These are phyloP conservation scores for Silene uniflora DNA, from an alignment of 148 eudicot species.

Conservation along the genomic window DNA sequence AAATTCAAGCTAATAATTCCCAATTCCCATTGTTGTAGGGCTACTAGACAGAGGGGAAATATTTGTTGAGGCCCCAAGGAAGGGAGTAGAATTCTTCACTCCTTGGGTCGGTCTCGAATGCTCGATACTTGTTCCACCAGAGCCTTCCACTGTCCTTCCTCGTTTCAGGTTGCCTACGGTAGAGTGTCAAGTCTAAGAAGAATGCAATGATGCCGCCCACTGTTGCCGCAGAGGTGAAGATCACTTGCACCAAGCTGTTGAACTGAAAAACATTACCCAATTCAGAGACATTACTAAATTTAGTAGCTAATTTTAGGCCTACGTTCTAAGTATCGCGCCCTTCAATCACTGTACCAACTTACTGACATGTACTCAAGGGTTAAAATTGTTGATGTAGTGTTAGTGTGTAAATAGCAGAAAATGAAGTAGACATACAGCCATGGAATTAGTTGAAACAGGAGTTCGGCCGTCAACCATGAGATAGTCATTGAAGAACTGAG, in stretches of 20 bases:
- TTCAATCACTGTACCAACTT: no score
- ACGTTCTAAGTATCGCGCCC: no score
- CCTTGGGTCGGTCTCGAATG: slow-evolving; percentile 53
- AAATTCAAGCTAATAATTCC: background rate
- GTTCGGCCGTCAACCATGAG: slow-evolving; percentile 57
- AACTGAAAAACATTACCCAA: slow-evolving; percentile 33
- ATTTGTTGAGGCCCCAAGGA: slow-evolving; percentile 57
- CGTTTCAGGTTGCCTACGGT: slow-evolving; percentile 34
- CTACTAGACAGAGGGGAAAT: slow-evolving; percentile 64
- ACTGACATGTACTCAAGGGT: background rate
- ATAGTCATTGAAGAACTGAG: slow-evolving; percentile 70
- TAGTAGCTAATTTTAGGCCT: no score
- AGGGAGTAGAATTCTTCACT: slow-evolving; percentile 77
- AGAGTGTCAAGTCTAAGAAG: slow-evolving; percentile 61
- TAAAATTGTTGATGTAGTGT: background rate
- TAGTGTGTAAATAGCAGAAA: background rate
- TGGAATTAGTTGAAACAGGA: slow-evolving; percentile 56
- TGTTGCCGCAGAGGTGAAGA: slow-evolving; percentile 79
- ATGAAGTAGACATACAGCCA: slow-evolving; percentile 48
- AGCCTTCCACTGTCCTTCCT: slow-evolving; percentile 74
- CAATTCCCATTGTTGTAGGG: background rate
- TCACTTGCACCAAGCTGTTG: slow-evolving; percentile 59
- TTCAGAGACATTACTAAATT: no score
- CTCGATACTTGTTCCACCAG: slow-evolving; percentile 69
- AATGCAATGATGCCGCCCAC: slow-evolving; percentile 50